Evolutionary conservation across 2,329 filamentous ascomycete genomes (phyloP), one percentile per base, ranked within the genome.

Genomic region (Beauveria australis): DNA sequence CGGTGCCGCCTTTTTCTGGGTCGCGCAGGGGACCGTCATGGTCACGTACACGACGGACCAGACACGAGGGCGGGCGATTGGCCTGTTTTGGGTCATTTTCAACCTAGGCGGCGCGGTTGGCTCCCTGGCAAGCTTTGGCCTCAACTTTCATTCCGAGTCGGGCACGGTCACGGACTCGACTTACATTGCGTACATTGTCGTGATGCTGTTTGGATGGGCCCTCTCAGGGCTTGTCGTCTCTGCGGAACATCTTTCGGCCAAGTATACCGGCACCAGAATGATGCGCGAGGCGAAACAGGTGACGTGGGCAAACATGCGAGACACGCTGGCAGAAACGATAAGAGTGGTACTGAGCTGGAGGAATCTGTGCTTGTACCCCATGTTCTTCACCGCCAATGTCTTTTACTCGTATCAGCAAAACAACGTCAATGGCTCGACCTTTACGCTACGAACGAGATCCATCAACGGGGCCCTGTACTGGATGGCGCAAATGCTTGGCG

Each of bases 381-480:
- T 92, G 86, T 92, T 92, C 77, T 83, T 89, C 71, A 83, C 87
- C 24, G 89, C 40, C 40, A 55, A 55, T 33, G 91, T 88, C 87
- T 93, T 93, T 74, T 90, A 90, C 73, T 85, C 85, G 60, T 93
- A 92, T 72, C 89, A 92, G 67, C 87, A 94, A 92, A 91, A 91
- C 69, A 81, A 80, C 53, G 81, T 92, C 73, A 92, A 92, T 66
- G 77, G 79, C 16, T 82, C 84, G 52, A 82, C 85, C 64, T 92
- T 92, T 77, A 87, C 88, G 71, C 85, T 85, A 46, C 85, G 89
- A 64, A 91, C 89, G 9, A 82, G 87, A 37, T 81, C 89, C n/a
- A 79, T 92, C 76, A 94, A 93, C 75, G 87, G 83, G 68, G 77
- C 89, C 14, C 81, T 92, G n/a, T 92, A 94, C 78, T 94, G 89